Base-by-base conservation (phyloP, 2,329 filamentous ascomycete species). In the Aspergillus texensis region DNA sequence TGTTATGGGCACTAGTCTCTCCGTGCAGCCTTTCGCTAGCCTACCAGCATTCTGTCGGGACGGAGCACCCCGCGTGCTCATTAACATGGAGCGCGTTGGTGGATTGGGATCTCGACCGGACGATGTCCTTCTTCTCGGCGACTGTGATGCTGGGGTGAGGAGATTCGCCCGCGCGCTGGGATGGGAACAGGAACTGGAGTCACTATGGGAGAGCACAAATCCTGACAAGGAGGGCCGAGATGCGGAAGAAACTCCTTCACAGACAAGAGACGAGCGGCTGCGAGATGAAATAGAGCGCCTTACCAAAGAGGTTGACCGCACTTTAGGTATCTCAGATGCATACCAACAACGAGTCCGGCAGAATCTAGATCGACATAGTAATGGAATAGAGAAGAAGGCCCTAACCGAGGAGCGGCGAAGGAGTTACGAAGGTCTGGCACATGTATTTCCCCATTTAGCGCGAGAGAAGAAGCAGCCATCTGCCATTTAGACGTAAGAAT, bases 81-180 rank as follows among this genome's bases (percentile, higher is more conserved):
- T 99, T 77, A 99, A 99, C 76, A 85, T 90, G 79, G 92, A 97
- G 76, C 82, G 81, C 41, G 95, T 97, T 0, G 94, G 95, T 0
- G 87, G 87, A 24, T 75, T 99, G 41, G 95, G 95, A 0, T 85
- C 84, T 9, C 82, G 92, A 30, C 75, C 89, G 0, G 94, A 99
- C 72, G 95, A 99, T 78, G 94, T 99, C 0, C 74, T 97, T 6
- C 78, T 92, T 43, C 81, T 98, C 2, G 93, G 91, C 1, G 89
- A 93, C 70, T 97, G 94, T 75, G 94, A 99, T 76, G 82, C 83
- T 0, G 93, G 93, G 0, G 90, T 98, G 1, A 85, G 91, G 60
- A 88, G 87, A 75, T 82, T 99, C 41, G 94, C 94, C 1, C 84
- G 90, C 67, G 89, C 89, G 32, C 84, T 96, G 50, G 94, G 93